phyloP scores from a whole-genome alignment of 2,329 filamentous ascomycete genomes.

The Gremmenia infestans region DNA sequence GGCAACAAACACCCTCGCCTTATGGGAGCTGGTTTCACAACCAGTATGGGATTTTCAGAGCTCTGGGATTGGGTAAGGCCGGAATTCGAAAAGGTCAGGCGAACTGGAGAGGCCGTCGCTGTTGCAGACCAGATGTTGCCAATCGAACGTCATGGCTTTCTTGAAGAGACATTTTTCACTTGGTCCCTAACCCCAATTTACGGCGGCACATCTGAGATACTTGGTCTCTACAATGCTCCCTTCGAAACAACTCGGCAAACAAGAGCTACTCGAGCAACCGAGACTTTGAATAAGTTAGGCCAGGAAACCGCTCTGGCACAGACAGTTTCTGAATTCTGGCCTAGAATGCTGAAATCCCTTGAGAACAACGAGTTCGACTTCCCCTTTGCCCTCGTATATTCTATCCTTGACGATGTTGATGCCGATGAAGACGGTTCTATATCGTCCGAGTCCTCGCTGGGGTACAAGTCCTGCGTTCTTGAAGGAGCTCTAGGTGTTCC shows the following conservation, averaged over 20 bases:
- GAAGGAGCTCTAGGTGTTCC: slow-evolving; percentile 69
- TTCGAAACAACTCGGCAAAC: slow-evolving; percentile 76
- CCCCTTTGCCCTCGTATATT: slow-evolving; percentile 73
- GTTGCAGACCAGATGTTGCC: slow-evolving; percentile 76
- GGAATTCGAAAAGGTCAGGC: slow-evolving; percentile 60
- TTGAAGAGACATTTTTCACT: slow-evolving; percentile 78
- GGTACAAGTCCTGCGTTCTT: slow-evolving; percentile 59
- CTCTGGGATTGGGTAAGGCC: slow-evolving; percentile 68
- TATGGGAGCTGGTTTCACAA: slow-evolving; percentile 46
- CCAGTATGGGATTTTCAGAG: slow-evolving; percentile 56
- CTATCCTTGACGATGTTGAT: slow-evolving; percentile 58
- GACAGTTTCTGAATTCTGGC: slow-evolving; percentile 69
- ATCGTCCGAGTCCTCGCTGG: slow-evolving; percentile 58
- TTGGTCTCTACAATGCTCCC: slow-evolving; percentile 72
- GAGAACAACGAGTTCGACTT: slow-evolving; percentile 70
- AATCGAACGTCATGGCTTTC: slow-evolving; percentile 60
- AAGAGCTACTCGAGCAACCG: slow-evolving; percentile 70
- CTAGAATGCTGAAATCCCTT: slow-evolving; percentile 59
- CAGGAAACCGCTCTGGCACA: slow-evolving; percentile 67
- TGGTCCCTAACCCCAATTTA: slow-evolving; percentile 55
- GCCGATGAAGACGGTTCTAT: slow-evolving; percentile 65
- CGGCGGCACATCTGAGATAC: slow-evolving; percentile 64
- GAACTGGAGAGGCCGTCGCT: slow-evolving; percentile 70
- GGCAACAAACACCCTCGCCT: slow-evolving; percentile 70
- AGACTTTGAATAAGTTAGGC: slow-evolving; percentile 69